Conservation (phyloP, 2,329 filamentous ascomycete genomes). For the Trichoderma koningiopsis region DNA sequence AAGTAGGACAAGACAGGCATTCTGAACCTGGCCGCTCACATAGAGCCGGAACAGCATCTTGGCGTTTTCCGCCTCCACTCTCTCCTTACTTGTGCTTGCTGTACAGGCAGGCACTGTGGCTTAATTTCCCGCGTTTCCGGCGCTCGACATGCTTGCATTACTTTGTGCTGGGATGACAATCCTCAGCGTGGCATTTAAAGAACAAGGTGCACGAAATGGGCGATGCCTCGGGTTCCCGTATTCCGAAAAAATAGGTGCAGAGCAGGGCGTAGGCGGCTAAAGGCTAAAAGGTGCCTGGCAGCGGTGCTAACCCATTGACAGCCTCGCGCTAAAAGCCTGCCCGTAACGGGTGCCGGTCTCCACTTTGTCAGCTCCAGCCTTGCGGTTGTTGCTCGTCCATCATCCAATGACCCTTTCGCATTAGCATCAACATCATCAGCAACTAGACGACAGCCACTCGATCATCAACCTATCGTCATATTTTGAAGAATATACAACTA, state of each 20-base stretch:
- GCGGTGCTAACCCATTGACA: neutral
- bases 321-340: constrained; percentile 11
- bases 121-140: constrained; percentile 18
- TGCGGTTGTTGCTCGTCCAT: neutral
- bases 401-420: neutral
- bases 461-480: neutral
- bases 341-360: neutral
- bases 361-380: neutral
- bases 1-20: neutral
- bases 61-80: constrained; percentile 18
- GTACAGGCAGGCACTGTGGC: neutral
- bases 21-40: neutral
- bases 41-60: neutral
- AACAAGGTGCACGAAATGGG: neutral
- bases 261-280: neutral
- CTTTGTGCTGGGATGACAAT: neutral
- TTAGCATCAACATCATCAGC: neutral
- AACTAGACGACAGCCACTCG: neutral
- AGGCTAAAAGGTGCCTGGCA: neutral
- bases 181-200: neutral
- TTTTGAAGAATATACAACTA: neutral
- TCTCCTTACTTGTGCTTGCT: constrained; percentile 6
- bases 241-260: neutral
- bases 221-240: neutral
- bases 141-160: neutral